A percentile compares a stretch with the other conserved stretches of the same genome.
These are phyloP conservation scores for Chaetomiaceae sp. DNA, from an alignment of 2,329 filamentous ascomycete species.

Conservation along the genomic window DNA sequence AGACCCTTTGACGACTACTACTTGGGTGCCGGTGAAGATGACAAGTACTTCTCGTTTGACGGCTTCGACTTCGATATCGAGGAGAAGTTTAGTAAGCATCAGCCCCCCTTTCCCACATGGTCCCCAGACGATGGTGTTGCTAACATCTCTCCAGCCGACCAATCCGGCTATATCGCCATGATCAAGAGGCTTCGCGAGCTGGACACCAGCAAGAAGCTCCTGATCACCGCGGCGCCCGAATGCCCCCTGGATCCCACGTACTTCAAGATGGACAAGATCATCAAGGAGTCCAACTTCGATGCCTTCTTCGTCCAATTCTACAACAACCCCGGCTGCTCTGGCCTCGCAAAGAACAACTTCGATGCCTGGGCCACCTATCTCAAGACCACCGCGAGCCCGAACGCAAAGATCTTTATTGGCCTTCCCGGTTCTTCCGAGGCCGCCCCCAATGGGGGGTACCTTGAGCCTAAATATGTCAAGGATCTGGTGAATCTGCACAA, in stretches of 20 bases:
- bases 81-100: slow-evolving; percentile 24
- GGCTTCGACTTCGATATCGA: slow-evolving; percentile 51
- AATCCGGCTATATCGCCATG: slow-evolving; percentile 28
- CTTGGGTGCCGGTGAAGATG: slow-evolving; percentile 4
- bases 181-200: slow-evolving; percentile 25
- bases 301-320: slow-evolving; percentile 44
- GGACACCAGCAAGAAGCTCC: slow-evolving; percentile 30
- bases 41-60: slow-evolving; percentile 40
- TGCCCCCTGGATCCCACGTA: slow-evolving; percentile 36
- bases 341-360: slow-evolving; percentile 35
- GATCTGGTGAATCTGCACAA: slow-evolving; percentile 26
- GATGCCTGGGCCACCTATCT: slow-evolving; percentile 33
- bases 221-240: slow-evolving; percentile 45
- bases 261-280: slow-evolving; percentile 41
- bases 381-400: slow-evolving; percentile 28
- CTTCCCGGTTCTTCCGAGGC: slow-evolving; percentile 30
- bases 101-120: not conserved
- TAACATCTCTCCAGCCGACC: slow-evolving; percentile 21
- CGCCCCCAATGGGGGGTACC: slow-evolving; percentile 27
- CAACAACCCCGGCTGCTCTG: slow-evolving; percentile 41
- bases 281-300: slow-evolving; percentile 37
- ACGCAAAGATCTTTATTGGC: slow-evolving; percentile 38
- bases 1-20: slow-evolving; percentile 40
- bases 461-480: slow-evolving; percentile 19
- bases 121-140: slow-evolving; percentile 4